Base-by-base conservation (phyloP, 2,329 filamentous ascomycete genomes). In the Monosporascus sp. region DNA sequence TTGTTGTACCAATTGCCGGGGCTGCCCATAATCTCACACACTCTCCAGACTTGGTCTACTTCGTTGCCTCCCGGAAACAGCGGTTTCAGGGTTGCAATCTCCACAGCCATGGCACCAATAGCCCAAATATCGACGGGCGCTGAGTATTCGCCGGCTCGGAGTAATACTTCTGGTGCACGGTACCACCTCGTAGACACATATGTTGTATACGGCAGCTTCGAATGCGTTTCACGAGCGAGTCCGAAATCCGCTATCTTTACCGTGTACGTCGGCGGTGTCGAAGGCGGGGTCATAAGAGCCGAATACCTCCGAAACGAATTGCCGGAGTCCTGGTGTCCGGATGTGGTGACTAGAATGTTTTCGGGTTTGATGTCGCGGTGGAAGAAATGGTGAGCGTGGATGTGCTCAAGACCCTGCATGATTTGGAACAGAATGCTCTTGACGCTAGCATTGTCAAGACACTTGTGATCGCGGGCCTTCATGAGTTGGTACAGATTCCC, bases 211-310 rank as follows among this genome's bases (percentile, higher is more conserved):
- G 94, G 92, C 40, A 95, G 79, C 70, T 94, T 96, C 1, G 94
- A 97, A 69, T 97, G 91, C 0, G 92, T 99, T 74, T 99, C 94
- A 64, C 94, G 83, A n/a, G 94, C 94, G 17, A 99, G 82, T 59
- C 94, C 94, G 73, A 99, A 99, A 70, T 99, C 94, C 65, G 94
- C 94, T 64, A 99, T 96, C 77, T 99, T 99, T 64, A 99, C 94
- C 0, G 92, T 93, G 73, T 97, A 99, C 1, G 86, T 82, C 3
- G 93, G 91, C 20, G 94, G 94, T 24, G 93, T 97, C 2, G 93
- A 95, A 6, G 94, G 94, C 5, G 94, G 94, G 16, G 94, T 97
- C 61, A 97, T 89, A 57, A 97, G 79, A 7, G 90, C 83, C 0
- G 94, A 97, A 72, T 99, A 99, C 63, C 94, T 84, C 68, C 90